Conservation (phyloP, 2,329 filamentous ascomycete genomes). For the Colletotrichum musicola region DNA sequence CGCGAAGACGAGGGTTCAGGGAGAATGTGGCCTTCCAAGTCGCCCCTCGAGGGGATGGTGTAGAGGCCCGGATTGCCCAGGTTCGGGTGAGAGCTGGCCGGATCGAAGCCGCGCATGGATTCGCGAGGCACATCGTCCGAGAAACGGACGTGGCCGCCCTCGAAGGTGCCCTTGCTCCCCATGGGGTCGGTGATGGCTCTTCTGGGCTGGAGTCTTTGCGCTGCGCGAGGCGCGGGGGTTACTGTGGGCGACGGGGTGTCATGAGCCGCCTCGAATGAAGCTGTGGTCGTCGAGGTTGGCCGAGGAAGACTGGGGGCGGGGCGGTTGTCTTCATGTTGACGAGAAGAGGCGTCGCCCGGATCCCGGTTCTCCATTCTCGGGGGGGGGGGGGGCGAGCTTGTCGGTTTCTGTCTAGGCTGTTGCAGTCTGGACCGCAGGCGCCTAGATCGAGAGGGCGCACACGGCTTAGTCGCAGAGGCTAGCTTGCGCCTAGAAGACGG, state of each 20-base stretch:
- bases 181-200: conserved; percentile 38
- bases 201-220: conserved; percentile 31
- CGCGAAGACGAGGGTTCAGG: conserved; percentile 33
- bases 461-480: conserved; percentile 20
- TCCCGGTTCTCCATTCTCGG: conserved; percentile 29
- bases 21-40: conserved; percentile 20
- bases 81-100: conserved; percentile 16
- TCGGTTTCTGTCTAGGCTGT: conserved; percentile 32
- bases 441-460: conserved; percentile 23
- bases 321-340: conserved; percentile 31
- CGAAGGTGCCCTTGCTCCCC: conserved; percentile 34
- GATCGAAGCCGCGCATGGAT: conserved; percentile 28
- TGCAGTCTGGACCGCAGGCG: conserved; percentile 15
- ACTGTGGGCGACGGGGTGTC: conserved; percentile 17
- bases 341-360: conserved; percentile 28
- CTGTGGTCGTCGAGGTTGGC: background rate
- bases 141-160: conserved; percentile 43
- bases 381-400: conserved; percentile 16
- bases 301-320: conserved; percentile 20
- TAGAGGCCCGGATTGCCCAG: conserved; percentile 30
- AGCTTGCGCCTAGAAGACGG: conserved; percentile 20
- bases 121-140: conserved; percentile 43
- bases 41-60: conserved; percentile 37
- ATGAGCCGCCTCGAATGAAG: conserved; percentile 22
- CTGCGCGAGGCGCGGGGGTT: conserved; percentile 28